These are phyloP conservation scores for Cryphonectria parasitica DNA, from an alignment of 2,329 filamentous ascomycete genomes.

Conservation along the genomic window DNA sequence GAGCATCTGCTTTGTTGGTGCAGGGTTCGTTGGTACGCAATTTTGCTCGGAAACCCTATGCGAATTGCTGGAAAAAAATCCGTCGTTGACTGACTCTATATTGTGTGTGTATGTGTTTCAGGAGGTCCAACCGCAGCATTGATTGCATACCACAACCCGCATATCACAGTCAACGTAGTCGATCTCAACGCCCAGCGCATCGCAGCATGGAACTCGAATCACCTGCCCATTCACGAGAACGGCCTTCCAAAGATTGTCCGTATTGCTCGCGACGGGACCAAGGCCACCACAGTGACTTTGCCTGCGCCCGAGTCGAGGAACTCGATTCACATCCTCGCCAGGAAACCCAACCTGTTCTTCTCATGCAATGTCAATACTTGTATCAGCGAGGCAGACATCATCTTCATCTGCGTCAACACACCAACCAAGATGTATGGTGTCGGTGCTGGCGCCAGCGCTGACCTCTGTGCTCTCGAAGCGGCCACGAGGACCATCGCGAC, in stretches of 20 bases:
- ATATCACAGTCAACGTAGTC: slow-evolving; percentile 61
- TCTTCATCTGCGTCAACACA: slow-evolving; percentile 67
- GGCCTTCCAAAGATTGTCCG: slow-evolving; percentile 58
- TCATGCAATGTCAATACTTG: slow-evolving; percentile 54
- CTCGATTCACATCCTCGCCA: slow-evolving; percentile 36
- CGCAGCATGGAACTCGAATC: slow-evolving; percentile 59
- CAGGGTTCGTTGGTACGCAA: slow-evolving; percentile 60
- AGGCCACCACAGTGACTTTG: slow-evolving; percentile 33
- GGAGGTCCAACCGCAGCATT: slow-evolving; percentile 65
- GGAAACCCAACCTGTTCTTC: slow-evolving; percentile 61
- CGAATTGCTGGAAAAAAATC: background rate
- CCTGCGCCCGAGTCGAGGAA: slow-evolving; percentile 29
- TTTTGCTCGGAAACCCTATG: background rate
- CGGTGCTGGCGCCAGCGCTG: slow-evolving; percentile 60
- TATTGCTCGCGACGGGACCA: slow-evolving; percentile 46
- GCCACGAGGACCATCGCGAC: slow-evolving; percentile 58
- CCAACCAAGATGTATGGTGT: slow-evolving; percentile 62
- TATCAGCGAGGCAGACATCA: slow-evolving; percentile 60
- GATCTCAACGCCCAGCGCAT: slow-evolving; percentile 60
- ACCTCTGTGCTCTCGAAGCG: slow-evolving; percentile 59
- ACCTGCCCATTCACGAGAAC: slow-evolving; percentile 64
- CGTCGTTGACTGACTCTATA: too few relatives aligned
- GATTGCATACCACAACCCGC: slow-evolving; percentile 61
- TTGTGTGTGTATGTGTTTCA: slow-evolving; percentile 30
- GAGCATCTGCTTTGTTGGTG: slow-evolving; percentile 61